Conservation (phyloP, 2,329 filamentous ascomycete species). For the Colletotrichum spinosum region DNA sequence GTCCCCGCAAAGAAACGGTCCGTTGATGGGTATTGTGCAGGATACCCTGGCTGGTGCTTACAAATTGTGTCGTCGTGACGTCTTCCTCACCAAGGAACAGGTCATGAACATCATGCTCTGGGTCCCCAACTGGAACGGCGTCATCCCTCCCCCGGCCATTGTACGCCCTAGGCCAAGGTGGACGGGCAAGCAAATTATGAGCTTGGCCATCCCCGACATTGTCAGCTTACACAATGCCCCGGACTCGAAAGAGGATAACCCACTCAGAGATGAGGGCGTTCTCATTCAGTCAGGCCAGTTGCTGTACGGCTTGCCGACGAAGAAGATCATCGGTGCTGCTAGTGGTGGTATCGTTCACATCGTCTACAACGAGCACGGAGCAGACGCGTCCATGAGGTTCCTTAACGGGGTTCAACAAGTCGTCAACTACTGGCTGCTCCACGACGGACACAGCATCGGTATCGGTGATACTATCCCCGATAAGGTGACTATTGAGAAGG, state of each 20-base stretch:
- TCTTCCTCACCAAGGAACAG: slow-evolving; percentile 88
- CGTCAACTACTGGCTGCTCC: slow-evolving; percentile 96
- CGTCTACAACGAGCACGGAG: slow-evolving; percentile 94
- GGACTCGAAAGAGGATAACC: slow-evolving; percentile 66
- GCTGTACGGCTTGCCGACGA: slow-evolving; percentile 89
- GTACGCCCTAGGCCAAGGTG: slow-evolving; percentile 91
- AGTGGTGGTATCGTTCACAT: slow-evolving; percentile 94
- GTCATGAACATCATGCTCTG: slow-evolving; percentile 98
- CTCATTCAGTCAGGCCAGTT: slow-evolving; percentile 89
- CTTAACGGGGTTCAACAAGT: slow-evolving; percentile 96
- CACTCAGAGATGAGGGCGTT: slow-evolving; percentile 80
- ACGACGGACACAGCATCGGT: slow-evolving; percentile 97
- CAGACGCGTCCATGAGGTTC: slow-evolving; percentile 88
- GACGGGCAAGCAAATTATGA: slow-evolving; percentile 98
- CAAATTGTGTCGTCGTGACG: slow-evolving; percentile 94
- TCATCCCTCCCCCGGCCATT: slow-evolving; percentile 94
- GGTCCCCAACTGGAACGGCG: slow-evolving; percentile 97
- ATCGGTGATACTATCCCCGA: slow-evolving; percentile 99
- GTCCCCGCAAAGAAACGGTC: slow-evolving; percentile 95
- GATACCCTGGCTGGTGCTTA: slow-evolving; percentile 96
- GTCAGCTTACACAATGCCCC: slow-evolving; percentile 83
- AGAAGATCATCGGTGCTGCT: slow-evolving; percentile 93
- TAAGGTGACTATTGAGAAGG: slow-evolving; percentile 82
- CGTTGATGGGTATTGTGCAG: slow-evolving; percentile 99
- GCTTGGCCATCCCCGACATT: slow-evolving; percentile 88